Evolutionary conservation across 768 basidiomycete genomes (phyloP).

Genomic region (Amanita pseudoporphyria): DNA sequence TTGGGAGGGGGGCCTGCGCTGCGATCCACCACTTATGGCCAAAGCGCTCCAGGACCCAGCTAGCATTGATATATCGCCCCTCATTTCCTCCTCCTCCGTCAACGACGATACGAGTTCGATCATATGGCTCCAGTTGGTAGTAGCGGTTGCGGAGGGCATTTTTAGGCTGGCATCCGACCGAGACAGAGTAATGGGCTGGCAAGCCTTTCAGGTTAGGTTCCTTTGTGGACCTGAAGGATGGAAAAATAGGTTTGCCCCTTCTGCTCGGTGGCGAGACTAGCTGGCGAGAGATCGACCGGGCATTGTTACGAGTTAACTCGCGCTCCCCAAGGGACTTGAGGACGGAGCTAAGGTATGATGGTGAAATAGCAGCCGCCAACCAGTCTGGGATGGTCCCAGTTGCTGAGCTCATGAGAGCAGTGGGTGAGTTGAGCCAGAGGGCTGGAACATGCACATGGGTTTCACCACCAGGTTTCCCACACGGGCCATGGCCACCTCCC

Average conservation of each 20-base stretch:
- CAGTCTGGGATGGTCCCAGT: constrained; percentile 19
- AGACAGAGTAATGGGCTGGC: constrained; percentile 44
- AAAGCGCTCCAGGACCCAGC: constrained; percentile 69
- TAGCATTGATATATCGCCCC: constrained; percentile 71
- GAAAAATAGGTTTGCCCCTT: constrained; percentile 10
- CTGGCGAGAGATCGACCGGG: constrained; percentile 18
- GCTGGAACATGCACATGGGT: not conserved
- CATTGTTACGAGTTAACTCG: constrained; percentile 23
- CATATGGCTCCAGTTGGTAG: constrained; percentile 65
- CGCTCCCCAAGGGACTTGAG: constrained; percentile 25
- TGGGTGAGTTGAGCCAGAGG: not conserved
- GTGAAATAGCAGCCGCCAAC: constrained; percentile 18
- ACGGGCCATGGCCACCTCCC: constrained; percentile 12
- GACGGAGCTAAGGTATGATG: constrained; percentile 18
- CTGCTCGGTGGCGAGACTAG: constrained; percentile 20
- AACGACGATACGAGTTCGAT: constrained; percentile 67
- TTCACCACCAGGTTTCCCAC: not conserved
- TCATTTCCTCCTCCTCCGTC: constrained; percentile 17
- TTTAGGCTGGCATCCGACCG: constrained; percentile 32
- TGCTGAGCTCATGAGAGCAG: constrained; percentile 4
- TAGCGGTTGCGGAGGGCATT: constrained; percentile 60
- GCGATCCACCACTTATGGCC: constrained; percentile 82
- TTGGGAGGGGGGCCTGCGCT: constrained; percentile 68
- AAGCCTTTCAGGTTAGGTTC: constrained; percentile 11
- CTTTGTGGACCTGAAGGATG: constrained; percentile 10